phyloP scores from a whole-genome alignment of 1,139 yeast species.

The Martiniozyma asiatica region DNA sequence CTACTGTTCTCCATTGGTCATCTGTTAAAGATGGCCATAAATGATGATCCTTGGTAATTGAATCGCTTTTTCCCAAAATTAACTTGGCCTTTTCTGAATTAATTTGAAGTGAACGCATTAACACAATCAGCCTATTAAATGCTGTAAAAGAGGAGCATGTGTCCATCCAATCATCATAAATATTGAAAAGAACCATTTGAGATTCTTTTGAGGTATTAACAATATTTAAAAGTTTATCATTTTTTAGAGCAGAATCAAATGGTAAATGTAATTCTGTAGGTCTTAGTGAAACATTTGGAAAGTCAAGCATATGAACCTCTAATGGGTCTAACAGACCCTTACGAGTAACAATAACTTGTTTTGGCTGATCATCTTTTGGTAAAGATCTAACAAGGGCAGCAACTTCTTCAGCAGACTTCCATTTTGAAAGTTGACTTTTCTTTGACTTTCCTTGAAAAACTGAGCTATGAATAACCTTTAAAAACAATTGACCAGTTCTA shows the following conservation, averaged over 20 bases:
- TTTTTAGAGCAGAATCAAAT: slow-evolving; percentile 73
- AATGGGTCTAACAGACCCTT: slow-evolving; percentile 90
- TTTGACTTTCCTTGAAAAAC: slow-evolving; percentile 98
- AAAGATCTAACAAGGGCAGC: slow-evolving; percentile 81
- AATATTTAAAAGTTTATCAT: slow-evolving; percentile 69
- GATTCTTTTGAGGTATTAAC: slow-evolving; percentile 86
- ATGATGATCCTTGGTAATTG: slow-evolving; percentile 61
- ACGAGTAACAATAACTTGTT: slow-evolving; percentile 79
- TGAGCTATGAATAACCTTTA: slow-evolving; percentile 84
- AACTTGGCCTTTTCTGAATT: slow-evolving; percentile 67
- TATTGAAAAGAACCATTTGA: slow-evolving; percentile 79
- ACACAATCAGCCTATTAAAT: slow-evolving; percentile 71
- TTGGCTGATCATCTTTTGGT: slow-evolving; percentile 91
- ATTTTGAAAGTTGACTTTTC: slow-evolving; percentile 84
- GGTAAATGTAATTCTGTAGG: slow-evolving; percentile 87
- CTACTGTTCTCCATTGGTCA: slow-evolving; percentile 89
- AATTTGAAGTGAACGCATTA: slow-evolving; percentile 70
- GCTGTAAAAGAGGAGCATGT: slow-evolving; percentile 84
- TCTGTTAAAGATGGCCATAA: slow-evolving; percentile 86
- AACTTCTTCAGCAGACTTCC: slow-evolving; percentile 98
- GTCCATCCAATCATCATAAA: slow-evolving; percentile 91
- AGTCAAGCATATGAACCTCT: slow-evolving; percentile 94
- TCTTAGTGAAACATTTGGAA: slow-evolving; percentile 82
- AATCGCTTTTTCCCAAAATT: slow-evolving; percentile 65
- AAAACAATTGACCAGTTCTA: slow-evolving; percentile 73